Evolutionary conservation across 495 filamentous ascomycete species (phyloP).

Genomic region (Aspergillus haitiensis): DNA sequence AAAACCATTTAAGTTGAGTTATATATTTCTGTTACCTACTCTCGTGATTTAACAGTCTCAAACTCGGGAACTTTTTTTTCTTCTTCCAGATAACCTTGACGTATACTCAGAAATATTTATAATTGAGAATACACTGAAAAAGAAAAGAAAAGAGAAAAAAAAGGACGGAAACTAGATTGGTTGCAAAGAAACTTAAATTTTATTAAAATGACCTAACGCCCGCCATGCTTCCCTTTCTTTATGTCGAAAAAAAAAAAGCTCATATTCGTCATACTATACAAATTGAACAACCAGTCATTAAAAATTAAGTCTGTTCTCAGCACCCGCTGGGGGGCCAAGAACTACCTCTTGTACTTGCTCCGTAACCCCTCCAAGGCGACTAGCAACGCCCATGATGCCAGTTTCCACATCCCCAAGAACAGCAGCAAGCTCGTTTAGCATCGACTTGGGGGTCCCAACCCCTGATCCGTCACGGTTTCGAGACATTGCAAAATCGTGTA

Average conservation of each 20-base stretch:
- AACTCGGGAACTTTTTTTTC: no score
- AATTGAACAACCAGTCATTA: slow-evolving; percentile 12
- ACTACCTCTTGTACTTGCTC: slow-evolving; percentile 70
- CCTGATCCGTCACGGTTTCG: slow-evolving; percentile 51
- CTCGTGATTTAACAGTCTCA: no score
- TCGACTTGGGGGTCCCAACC: slow-evolving; percentile 44
- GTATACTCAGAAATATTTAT: no score
- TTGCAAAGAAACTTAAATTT: background rate
- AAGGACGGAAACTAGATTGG: no score
- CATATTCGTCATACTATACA: slow-evolving; percentile 24
- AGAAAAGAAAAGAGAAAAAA: no score
- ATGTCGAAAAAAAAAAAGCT: slow-evolving; percentile 2
- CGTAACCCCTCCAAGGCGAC: slow-evolving; percentile 64
- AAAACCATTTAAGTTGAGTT: no score
- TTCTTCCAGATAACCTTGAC: no score
- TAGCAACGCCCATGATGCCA: slow-evolving; percentile 73
- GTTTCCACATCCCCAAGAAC: slow-evolving; percentile 77
- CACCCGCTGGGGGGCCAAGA: slow-evolving; percentile 48
- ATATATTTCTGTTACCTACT: no score
- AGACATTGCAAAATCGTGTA: slow-evolving; percentile 63
- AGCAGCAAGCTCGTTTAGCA: slow-evolving; percentile 59
- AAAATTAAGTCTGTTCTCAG: slow-evolving; percentile 32
- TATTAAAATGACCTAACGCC: slow-evolving; percentile 31
- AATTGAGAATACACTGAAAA: no score
- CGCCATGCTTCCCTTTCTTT: slow-evolving; percentile 3